Conservation (phyloP, 2,329 filamentous ascomycete genomes). For the Calycina herbarum region DNA sequence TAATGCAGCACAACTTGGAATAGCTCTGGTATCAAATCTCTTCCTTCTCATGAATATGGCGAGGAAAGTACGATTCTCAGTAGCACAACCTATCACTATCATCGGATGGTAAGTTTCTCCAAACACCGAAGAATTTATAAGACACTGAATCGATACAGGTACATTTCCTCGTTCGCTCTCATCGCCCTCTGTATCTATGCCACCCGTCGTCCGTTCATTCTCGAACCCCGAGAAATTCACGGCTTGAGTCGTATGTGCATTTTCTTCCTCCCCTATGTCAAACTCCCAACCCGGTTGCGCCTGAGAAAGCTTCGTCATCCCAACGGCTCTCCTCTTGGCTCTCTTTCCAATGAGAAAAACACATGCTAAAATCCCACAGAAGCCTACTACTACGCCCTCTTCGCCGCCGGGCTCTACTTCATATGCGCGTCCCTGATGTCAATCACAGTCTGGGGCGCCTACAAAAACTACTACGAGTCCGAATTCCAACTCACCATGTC, state of each 20-base stretch:
- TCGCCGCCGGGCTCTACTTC: constrained; percentile 75
- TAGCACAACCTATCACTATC: constrained; percentile 83
- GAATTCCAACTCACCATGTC: constrained; percentile 77
- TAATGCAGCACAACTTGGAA: constrained; percentile 74
- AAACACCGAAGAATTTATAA: neutral
- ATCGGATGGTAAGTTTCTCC: constrained; percentile 61
- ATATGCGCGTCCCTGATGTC: constrained; percentile 74
- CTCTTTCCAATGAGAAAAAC: no score
- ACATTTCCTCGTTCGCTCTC: constrained; percentile 63
- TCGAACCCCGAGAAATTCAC: constrained; percentile 52
- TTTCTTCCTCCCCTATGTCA: no score
- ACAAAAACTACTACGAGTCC: constrained; percentile 67
- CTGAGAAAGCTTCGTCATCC: no score
- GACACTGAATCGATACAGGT: constrained; percentile 38
- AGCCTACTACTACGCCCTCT: constrained; percentile 84
- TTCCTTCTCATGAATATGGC: constrained; percentile 89
- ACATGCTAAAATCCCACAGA: constrained; percentile 53
- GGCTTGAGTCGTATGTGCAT: constrained; percentile 42
- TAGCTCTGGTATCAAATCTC: constrained; percentile 76
- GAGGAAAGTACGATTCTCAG: constrained; percentile 71
- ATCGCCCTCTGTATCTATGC: constrained; percentile 67
- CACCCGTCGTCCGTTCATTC: constrained; percentile 57
- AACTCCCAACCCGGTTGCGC: no score
- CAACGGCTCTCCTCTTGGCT: no score
- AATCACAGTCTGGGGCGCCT: constrained; percentile 77